Percentiles rank a stretch among this genome's conserved stretches.
phyloP scores from a whole-genome alignment of 345 rosid genomes.

The Iberis pinnata region DNA sequence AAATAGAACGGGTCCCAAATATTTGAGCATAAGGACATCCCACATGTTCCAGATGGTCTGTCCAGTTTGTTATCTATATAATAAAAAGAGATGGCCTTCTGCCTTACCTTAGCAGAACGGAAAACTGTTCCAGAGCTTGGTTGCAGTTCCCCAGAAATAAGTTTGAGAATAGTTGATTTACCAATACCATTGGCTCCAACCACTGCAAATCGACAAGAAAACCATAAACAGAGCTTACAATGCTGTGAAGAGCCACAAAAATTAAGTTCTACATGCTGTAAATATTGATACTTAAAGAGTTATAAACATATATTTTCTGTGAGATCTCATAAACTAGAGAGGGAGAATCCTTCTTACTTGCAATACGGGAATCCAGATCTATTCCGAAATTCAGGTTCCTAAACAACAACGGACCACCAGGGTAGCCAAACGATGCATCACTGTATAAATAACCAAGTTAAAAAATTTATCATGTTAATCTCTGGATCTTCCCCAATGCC shows the following conservation, averaged over 20 bases:
- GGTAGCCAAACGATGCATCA: constrained; percentile 97
- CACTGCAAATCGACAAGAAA: constrained; percentile 52
- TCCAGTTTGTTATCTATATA: background rate
- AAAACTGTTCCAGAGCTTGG: constrained; percentile 97
- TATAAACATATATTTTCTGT: constrained; percentile 2
- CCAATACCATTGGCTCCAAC: constrained; percentile 99
- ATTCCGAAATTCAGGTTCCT: constrained; percentile 96
- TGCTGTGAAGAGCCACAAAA: constrained; percentile 4
- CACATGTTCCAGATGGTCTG: constrained; percentile 1
- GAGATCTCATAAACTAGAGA: constrained; percentile 1
- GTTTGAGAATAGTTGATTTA: constrained; percentile 93
- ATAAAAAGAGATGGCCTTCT: constrained; percentile 4
- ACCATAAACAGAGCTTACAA: constrained; percentile 14
- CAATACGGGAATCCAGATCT: constrained; percentile 93
- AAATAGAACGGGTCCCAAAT: background rate
- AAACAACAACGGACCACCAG: constrained; percentile 81
- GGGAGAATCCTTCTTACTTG: constrained; percentile 57
- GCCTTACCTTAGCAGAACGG: constrained; percentile 89
- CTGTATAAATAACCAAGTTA: constrained; percentile 38
- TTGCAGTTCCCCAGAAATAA: constrained; percentile 89
- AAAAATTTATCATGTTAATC: constrained; percentile 4
- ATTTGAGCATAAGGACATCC: constrained; percentile 4
- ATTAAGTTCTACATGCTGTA: constrained; percentile 10
- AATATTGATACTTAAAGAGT: background rate
- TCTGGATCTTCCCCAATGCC: background rate